Evolutionary conservation across 768 basidiomycete genomes (phyloP).

Genomic region (Pulveroboletus sp.): DNA sequence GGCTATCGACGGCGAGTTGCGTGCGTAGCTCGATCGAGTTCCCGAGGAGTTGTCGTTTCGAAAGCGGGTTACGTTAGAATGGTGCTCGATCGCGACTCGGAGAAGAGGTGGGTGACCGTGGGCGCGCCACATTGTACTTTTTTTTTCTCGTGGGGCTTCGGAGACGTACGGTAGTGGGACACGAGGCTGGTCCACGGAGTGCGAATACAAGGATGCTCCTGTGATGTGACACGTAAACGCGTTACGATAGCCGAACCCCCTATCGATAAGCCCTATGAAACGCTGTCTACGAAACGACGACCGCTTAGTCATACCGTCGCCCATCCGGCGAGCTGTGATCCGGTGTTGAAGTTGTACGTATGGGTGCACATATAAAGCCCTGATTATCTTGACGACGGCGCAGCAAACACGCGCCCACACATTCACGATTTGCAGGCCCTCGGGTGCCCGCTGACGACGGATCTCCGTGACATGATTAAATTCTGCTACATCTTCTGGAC

Average conservation of each 20-base stretch:
- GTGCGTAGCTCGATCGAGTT: too few relatives aligned
- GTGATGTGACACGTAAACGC: conserved; percentile 3
- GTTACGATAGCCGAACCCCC: conserved; percentile 12
- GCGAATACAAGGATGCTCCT: neutral
- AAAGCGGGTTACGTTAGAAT: too few relatives aligned
- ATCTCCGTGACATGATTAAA: conserved; percentile 35
- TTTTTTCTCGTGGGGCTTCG: too few relatives aligned
- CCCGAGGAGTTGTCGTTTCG: too few relatives aligned
- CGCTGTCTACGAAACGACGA: neutral
- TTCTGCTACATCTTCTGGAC: conserved; percentile 52
- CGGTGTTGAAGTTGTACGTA: conserved; percentile 13
- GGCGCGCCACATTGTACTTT: too few relatives aligned
- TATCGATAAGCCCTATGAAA: conserved; percentile 8
- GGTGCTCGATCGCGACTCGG: too few relatives aligned
- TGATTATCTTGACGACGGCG: conserved; percentile 2
- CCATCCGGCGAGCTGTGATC: conserved; percentile 2
- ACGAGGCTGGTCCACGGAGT: too few relatives aligned
- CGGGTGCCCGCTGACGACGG: too few relatives aligned
- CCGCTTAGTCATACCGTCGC: neutral
- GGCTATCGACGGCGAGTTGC: too few relatives aligned
- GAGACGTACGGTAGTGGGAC: too few relatives aligned
- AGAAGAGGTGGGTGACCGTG: too few relatives aligned
- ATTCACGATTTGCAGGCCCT: too few relatives aligned
- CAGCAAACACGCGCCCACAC: conserved; percentile 6
- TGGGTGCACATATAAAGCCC: neutral